Conservation (phyloP, 495 filamentous ascomycete species). For the Cercophora samala region DNA sequence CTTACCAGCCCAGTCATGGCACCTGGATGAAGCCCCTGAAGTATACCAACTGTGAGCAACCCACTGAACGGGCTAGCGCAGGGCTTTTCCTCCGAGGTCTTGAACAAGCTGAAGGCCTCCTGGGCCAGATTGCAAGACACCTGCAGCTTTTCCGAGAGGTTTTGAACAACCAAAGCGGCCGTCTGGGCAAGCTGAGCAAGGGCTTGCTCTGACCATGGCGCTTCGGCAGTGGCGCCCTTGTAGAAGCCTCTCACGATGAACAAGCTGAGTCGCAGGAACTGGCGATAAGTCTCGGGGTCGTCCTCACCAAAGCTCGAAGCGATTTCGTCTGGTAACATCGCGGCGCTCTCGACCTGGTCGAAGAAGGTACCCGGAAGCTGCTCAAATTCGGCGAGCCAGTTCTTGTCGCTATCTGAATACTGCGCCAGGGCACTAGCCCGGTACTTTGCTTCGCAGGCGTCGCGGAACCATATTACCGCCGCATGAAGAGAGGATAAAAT, state of each 20-base stretch:
- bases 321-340: not conserved
- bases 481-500: conserved; percentile 31
- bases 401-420: conserved; percentile 13
- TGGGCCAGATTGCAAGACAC: conserved; percentile 26
- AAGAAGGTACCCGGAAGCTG: conserved; percentile 25
- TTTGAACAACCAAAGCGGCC: conserved; percentile 30
- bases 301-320: conserved; percentile 14
- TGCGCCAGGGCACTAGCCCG: conserved; percentile 11
- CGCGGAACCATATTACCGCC: conserved; percentile 31
- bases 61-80: conserved; percentile 7
- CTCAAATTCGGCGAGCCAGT: conserved; percentile 29
- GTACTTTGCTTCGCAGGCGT: conserved; percentile 29
- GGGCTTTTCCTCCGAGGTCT: not conserved
- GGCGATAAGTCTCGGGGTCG: conserved; percentile 26
- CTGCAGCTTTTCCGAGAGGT: conserved; percentile 28
- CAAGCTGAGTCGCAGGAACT: conserved; percentile 28
- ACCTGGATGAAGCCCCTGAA: conserved; percentile 43
- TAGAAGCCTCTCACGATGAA: conserved; percentile 28
- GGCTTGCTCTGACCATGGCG: conserved; percentile 27
- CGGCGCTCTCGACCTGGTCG: conserved; percentile 10
- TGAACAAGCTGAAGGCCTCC: conserved; percentile 38
- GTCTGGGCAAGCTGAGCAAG: conserved; percentile 31
- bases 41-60: conserved; percentile 40
- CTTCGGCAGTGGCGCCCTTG: conserved; percentile 15
- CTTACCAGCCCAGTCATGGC: conserved; percentile 39